These are phyloP conservation scores for Teratosphaeria epicoccoides DNA, from an alignment of 2,329 filamentous ascomycete species.

Conservation along the genomic window DNA sequence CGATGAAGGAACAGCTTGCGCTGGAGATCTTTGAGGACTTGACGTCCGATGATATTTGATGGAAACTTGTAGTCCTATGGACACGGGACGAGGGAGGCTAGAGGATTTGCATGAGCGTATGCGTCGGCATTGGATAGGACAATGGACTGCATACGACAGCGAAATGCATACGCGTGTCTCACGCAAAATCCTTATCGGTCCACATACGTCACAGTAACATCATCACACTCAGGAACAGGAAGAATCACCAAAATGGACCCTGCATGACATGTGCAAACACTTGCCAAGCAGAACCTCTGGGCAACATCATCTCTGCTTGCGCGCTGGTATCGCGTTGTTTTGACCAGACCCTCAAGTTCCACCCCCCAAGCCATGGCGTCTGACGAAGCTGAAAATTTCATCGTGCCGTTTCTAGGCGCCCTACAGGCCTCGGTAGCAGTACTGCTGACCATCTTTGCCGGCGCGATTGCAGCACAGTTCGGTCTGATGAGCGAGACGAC, in stretches of 20 bases:
- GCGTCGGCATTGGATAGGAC: not conserved
- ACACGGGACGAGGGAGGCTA: not conserved
- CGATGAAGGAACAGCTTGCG: constrained; percentile 16
- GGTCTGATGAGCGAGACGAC: constrained; percentile 37
- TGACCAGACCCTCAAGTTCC: too few species aligned
- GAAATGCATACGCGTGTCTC: too few species aligned
- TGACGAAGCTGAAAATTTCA: constrained; percentile 7
- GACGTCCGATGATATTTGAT: constrained; percentile 12
- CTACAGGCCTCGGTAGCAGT: constrained; percentile 46
- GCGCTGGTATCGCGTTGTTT: not conserved
- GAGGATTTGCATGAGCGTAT: not conserved
- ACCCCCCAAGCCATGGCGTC: not conserved
- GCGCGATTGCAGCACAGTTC: constrained; percentile 41
- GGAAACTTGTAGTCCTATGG: not conserved
- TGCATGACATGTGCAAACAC: too few species aligned
- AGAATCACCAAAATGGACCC: too few species aligned
- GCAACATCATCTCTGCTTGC: not conserved
- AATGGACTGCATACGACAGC: not conserved
- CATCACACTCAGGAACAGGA: not conserved
- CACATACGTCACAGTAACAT: not conserved
- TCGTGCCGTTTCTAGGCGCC: constrained; percentile 40
- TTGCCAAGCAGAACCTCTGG: too few species aligned
- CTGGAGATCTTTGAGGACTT: constrained; percentile 23
- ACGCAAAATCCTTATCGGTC: not conserved
- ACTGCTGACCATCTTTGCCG: constrained; percentile 43